Evolutionary conservation across 495 filamentous ascomycete species (phyloP).

Genomic region (Melanomma pulvis-pyrius): DNA sequence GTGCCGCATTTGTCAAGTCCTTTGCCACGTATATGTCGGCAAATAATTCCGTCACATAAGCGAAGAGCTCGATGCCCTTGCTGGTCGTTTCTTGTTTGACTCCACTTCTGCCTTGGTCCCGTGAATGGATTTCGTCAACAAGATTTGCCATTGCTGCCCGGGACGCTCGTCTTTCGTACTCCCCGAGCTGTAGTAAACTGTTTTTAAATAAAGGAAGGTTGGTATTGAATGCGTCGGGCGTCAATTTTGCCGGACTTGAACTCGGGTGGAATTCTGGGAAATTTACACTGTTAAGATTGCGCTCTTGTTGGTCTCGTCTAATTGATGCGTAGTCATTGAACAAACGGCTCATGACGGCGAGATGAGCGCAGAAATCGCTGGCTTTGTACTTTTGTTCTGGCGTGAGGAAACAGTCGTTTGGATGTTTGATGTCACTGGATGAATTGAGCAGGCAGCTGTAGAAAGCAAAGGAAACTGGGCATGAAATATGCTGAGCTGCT

Average conservation of each 20-base stretch:
- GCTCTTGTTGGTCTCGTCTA: conserved; percentile 39
- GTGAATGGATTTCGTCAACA: neutral
- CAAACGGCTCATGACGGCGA: conserved; percentile 44
- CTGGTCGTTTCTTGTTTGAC: neutral
- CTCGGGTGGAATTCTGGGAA: conserved; percentile 42
- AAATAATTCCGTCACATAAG: conserved; percentile 8
- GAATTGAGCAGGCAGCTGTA: conserved; percentile 31
- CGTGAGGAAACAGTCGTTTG: conserved; percentile 24
- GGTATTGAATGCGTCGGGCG: too few relatives aligned
- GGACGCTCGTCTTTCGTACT: conserved; percentile 37
- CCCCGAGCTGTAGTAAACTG: conserved; percentile 35
- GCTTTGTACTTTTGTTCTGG: conserved; percentile 40
- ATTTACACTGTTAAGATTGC: conserved; percentile 48
- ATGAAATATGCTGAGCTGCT: conserved; percentile 36
- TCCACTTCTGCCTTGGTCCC: neutral
- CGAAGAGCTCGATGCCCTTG: neutral
- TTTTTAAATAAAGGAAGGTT: conserved; percentile 11
- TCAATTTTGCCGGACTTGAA: too few relatives aligned
- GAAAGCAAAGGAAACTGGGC: conserved; percentile 46
- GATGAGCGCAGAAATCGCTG: conserved; percentile 37
- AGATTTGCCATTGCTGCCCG: neutral
- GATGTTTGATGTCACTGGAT: conserved; percentile 1
- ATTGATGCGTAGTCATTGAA: conserved; percentile 48
- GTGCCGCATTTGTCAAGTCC: conserved; percentile 5
- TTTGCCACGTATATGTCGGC: conserved; percentile 9